Base-by-base conservation (phyloP, 192 early-diverging fungal genomes). In the Mortierella antarctica region DNA sequence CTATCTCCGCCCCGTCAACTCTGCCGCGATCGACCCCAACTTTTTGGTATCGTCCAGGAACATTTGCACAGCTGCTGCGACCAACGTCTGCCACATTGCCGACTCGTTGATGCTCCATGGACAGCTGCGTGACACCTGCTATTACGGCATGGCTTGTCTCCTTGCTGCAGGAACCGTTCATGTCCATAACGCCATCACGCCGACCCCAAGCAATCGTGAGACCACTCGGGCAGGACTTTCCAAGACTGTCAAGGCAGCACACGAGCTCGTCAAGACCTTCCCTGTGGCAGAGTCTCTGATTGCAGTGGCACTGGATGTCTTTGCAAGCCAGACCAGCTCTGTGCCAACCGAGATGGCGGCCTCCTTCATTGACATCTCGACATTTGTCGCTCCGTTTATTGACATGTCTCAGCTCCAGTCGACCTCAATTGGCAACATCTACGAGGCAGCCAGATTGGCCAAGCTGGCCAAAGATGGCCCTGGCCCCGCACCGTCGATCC, bases 1-100 rank as follows among this genome's bases (percentile, higher is more conserved):
- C 4, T 90, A 87, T 40, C 77, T 82, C 76, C 74, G 74, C 71
- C 71, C 84, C 20, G 63, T 73, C 58, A 77, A 74, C 46, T 74
- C 77, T 15, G 64, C 77, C 0, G 69, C 77, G 1, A 80, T 80
- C 49, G 77, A 80, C 23, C 58, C 77, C 55, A 80, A 80, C 60
- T 80, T 80, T 63, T 68, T 80, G 53, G 61, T 80, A n/a, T 71
- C 70, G 20, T 85, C 84, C 17, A 65, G 72, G 39, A 80, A 85
- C 14, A 75, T 82, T 40, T 83, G 79, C 49, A 83, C 84, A 7
- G 71, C 73, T 6, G 84, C 84, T 15, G 84, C 84, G 6, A 83
- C 71, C 5, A 73, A 79, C 45, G 73, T 85, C n/a, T 80, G 75
- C 31, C 75, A 85, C 7, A 82, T 85, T 65, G 84, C 74, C 1